Evolutionary conservation across 495 filamentous ascomycete genomes (phyloP), one percentile per base, ranked within the genome.

Genomic region (Podospora sp.): DNA sequence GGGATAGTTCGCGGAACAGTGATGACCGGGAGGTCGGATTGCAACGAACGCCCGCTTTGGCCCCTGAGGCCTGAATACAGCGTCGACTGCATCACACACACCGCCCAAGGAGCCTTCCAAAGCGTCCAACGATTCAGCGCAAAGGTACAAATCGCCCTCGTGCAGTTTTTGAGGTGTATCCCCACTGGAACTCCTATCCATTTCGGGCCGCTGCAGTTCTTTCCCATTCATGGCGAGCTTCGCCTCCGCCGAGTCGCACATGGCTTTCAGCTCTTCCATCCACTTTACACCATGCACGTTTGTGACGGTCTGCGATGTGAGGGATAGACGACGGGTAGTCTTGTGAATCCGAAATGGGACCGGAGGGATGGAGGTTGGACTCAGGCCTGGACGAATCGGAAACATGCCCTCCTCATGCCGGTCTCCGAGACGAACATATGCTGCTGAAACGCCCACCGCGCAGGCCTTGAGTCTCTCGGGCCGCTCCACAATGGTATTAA

Each of bases 391-490:
- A 52, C 88, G 83, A 27, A 90, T 87, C 14, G 91, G 81, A 72
- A 88, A 85, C 49, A 74, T 78, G n/a, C 88, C 91, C 24, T 88
- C 91, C 6, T 85, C 82, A 81, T 98, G 88, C n/a, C 91, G 82
- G 66, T 87, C 90, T 3, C 94, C 94, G 21, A 97, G 84, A 35
- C 90, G 86, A 22, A 97, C 90, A 77, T 97, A 97, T 4, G 95
- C 95, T n/a, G 88, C 84, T 16, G 92, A 88, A 5, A 97, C 79
- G 7, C 95, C 95, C 49, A 95, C 71, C 0, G 92, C 86, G 68
- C 88, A 88, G 6, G 96, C 96, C 68, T 91, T 92, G 57, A 99
- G 88, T 40, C 95, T 86, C 80, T 99, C 95, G 29, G 95, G 95
- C 40, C 94, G 83, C 77, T 99, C 95, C 16, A 97, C 92, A 57